These are phyloP conservation scores for Podaxis sp. DNA, from an alignment of 768 basidiomycete species.

Conservation along the genomic window DNA sequence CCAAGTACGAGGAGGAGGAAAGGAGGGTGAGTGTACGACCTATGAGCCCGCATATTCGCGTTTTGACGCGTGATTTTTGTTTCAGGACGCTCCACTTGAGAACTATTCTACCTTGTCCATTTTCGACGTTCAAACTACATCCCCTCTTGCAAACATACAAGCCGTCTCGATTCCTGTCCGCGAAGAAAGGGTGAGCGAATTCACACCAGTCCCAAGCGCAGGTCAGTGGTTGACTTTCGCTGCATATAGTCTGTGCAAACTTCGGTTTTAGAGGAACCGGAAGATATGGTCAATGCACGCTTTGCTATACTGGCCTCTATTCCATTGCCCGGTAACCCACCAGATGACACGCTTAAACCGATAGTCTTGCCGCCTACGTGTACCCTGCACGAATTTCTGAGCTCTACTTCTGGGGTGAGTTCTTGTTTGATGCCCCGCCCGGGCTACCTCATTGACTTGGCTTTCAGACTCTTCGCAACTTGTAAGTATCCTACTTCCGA, in stretches of 20 bases:
- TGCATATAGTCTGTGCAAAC: conserved; percentile 22
- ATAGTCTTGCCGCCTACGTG: conserved; percentile 63
- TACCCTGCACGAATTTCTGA: conserved; percentile 69
- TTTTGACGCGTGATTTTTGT: neutral
- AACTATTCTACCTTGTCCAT: neutral
- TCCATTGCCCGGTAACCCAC: conserved; percentile 61
- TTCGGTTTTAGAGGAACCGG: conserved; percentile 32
- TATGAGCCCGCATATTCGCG: neutral
- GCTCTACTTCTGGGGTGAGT: conserved; percentile 55
- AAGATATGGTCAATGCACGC: conserved; percentile 50
- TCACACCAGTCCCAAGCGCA: neutral
- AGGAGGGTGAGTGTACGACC: conserved; percentile 24
- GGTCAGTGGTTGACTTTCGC: neutral
- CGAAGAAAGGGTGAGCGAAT: conserved; percentile 4
- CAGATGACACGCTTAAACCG: conserved; percentile 65
- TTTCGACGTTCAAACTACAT: conserved; percentile 15
- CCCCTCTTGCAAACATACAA: neutral
- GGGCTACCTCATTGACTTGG: neutral
- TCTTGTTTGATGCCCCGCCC: conserved; percentile 11
- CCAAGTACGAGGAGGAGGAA: conserved; percentile 34
- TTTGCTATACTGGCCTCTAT: conserved; percentile 55
- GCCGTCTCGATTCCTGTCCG: neutral
- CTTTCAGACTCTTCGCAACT: conserved; percentile 50
- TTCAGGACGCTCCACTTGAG: neutral
- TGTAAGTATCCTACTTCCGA: conserved; percentile 39